phyloP scores from a whole-genome alignment of 139 green algal species.

The Chlorella sp. region DNA sequence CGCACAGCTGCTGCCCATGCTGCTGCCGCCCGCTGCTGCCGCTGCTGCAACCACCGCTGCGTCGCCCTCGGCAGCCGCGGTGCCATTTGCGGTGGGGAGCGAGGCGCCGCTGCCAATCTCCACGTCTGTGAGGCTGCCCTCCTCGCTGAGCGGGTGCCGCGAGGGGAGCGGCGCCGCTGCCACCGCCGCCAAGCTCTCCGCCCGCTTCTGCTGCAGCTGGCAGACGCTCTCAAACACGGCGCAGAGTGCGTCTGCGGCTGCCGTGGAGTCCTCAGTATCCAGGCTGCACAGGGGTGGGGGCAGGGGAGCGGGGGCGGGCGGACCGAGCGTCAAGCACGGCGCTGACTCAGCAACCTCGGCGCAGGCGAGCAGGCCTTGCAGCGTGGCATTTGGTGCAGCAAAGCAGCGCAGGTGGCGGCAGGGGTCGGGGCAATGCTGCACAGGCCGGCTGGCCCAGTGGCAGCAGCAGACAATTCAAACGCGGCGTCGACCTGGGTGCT shows the following conservation, averaged over 20 bases:
- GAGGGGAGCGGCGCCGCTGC: not conserved
- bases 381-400: too few species aligned
- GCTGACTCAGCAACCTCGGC: too few species aligned
- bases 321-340: too few species aligned
- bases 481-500: too few species aligned
- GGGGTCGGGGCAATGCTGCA: not conserved
- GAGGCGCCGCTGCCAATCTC: too few species aligned
- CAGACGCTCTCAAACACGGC: conserved; percentile 29
- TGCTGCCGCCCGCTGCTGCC: not conserved
- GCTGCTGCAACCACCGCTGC: not conserved
- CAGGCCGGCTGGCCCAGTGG: not conserved
- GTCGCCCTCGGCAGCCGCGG: not conserved
- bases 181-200: not conserved
- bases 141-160: too few species aligned
- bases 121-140: too few species aligned
- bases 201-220: conserved; percentile 9
- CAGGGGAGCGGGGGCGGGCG: too few species aligned
- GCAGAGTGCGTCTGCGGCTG: conserved; percentile 18
- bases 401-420: not conserved
- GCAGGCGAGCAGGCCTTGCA: too few species aligned
- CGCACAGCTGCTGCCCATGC: not conserved
- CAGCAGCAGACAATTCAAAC: not conserved
- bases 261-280: not conserved
- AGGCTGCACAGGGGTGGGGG: not conserved
- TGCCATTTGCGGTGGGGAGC: too few species aligned